phyloP scores from a whole-genome alignment of 108 stramenopile genomes.

The Pseudonitzschia delicatissima region DNA sequence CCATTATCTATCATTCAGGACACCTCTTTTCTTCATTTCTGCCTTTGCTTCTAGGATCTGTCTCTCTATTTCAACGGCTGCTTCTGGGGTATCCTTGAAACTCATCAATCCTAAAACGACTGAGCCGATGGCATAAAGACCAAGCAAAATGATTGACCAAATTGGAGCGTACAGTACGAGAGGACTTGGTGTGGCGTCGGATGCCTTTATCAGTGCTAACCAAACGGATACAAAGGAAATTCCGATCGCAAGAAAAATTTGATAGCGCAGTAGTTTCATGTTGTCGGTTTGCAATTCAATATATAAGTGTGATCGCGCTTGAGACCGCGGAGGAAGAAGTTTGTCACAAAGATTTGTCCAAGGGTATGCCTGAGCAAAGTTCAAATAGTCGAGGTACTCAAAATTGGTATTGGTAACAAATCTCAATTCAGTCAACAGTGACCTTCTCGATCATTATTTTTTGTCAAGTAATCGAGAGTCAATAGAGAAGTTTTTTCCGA shows the following conservation, averaged over 20 bases:
- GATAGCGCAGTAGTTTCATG: conserved; percentile 55
- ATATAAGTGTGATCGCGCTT: too few species aligned
- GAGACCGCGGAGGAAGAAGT: too few species aligned
- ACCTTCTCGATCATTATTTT: too few species aligned
- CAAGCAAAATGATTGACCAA: conserved; percentile 52
- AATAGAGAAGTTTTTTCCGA: too few species aligned
- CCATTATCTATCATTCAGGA: conserved; percentile 15
- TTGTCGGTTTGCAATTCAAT: too few species aligned
- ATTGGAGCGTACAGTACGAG: conserved; percentile 51
- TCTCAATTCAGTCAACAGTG: too few species aligned
- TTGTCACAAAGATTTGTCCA: too few species aligned
- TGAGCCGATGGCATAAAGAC: conserved; percentile 60
- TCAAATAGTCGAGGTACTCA: too few species aligned
- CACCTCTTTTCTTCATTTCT: conserved; percentile 54
- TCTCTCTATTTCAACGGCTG: conserved; percentile 51
- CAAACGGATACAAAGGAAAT: conserved; percentile 51
- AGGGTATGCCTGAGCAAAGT: too few species aligned
- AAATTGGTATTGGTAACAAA: too few species aligned
- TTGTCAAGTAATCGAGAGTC: too few species aligned
- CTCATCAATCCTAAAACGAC: conserved; percentile 44
- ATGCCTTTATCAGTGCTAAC: conserved; percentile 32
- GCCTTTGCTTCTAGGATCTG: conserved; percentile 68
- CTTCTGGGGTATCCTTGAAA: conserved; percentile 70
- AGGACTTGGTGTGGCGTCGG: conserved; percentile 8
- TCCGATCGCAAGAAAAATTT: conserved; percentile 50